Base-by-base conservation (phyloP, 805 yeast species). In the Ascoidea asiatica region DNA sequence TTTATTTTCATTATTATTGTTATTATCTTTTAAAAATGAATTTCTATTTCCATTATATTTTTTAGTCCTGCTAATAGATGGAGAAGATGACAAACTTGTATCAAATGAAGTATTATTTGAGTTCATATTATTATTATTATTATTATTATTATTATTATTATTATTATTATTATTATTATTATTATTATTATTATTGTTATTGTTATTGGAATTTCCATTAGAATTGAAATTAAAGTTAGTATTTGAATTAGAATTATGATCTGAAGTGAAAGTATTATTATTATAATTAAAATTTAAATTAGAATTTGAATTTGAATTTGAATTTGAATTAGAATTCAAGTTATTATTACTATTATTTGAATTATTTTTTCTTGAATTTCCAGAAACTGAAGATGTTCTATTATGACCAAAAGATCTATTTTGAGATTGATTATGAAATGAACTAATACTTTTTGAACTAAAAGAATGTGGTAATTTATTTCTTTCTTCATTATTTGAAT, bases 401-500 rank as follows among this genome's bases (percentile, higher is more conserved):
- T 23, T 6, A 23, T 23, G 33, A 11, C 11, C 6, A 11, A 6
- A 7, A 7, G 6, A 7, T 6, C 11, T 23, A 23, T 23, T 23
- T n/a, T n/a, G n/a, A n/a, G n/a, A 23, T 23, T 23, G 33, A 7
- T 23, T 7, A 7, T 23, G 33, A 7, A 36, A 23, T 23, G 23
- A 23, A 36, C 37, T 17, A 44, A 18, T 11, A 36, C 37, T 11
- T 43, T 42, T 22, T 38, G 43, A 37, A 40, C n/a, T 23, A 23
- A 23, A 23, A 7, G 33, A 6, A 7, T 23, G 33, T 7, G 6
- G 6, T 7, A 23, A 7, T 23, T 11, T 23, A 23, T 11, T 11
- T 23, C 33, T 23, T 11, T 23, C 33, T 23, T 23, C 33, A 23
- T 23, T 23, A 23, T 23, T 23, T 11, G 33, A 23, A 11, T 23